Percentiles rank a stretch among this genome's conserved stretches.
Evolutionary conservation across 2,329 filamentous ascomycete genomes (phyloP).

Genomic region (Cytospora piceae): DNA sequence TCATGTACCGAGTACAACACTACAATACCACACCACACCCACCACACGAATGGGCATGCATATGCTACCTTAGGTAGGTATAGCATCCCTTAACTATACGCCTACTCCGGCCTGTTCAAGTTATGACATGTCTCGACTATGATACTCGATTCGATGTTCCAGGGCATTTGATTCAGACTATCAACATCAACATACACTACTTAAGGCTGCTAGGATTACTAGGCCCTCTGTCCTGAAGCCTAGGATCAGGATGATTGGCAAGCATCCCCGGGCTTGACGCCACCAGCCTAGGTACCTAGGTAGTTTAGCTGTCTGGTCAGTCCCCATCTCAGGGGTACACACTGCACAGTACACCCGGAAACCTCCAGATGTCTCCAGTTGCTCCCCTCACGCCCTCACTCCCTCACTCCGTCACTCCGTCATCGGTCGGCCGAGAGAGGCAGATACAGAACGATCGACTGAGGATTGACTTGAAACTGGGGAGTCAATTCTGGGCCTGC

Average conservation of each 20-base stretch:
- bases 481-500: background rate
- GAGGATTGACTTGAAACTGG: background rate
- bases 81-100: no score
- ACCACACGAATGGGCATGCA: background rate
- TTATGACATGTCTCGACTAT: background rate
- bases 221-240: background rate
- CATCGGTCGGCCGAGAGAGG: background rate
- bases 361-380: background rate
- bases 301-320: background rate
- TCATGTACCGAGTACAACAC: background rate
- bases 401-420: background rate
- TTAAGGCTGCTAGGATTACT: no score
- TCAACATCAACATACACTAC: background rate
- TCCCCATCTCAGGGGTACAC: background rate
- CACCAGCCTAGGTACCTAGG: background rate
- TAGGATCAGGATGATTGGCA: background rate
- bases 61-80: no score
- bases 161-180: background rate
- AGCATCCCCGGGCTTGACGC: background rate
- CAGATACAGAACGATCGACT: background rate
- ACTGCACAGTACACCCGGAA: background rate
- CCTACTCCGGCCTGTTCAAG: no score
- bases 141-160: background rate
- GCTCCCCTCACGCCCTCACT: no score
- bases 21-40: background rate